Base-by-base conservation (phyloP, 1,139 yeast species). In the Lizanozyma gosingica region DNA sequence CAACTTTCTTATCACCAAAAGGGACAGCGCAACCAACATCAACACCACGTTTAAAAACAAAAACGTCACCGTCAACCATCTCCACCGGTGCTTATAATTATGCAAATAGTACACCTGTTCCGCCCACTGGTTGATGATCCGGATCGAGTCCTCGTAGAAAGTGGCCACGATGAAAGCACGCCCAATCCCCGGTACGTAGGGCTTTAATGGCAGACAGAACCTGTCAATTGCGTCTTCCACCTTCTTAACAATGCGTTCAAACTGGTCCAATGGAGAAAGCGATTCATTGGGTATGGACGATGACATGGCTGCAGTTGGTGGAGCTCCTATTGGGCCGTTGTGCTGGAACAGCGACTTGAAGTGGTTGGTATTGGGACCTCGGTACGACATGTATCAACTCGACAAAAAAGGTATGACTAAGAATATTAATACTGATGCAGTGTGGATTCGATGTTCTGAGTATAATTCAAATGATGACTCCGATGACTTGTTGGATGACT, bases 141-240 rank as follows among this genome's bases (percentile, higher is more conserved):
- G 75, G 44, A 83, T 60, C 2, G 96, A 79, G 57, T 92, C 98
- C 62, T 92, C 98, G 52, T 80, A 78, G 58, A 90, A 92, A 1
- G 98, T 92, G 40, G 95, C 96, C 45, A 92, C 96, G 49, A 92
- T 88, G 52, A 90, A 76, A 46, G 86, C 80, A 44, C 98, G 74
- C 22, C 97, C 97, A 49, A 92, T 75, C 17, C 83, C 80, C 14
- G 97, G 97, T 32, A 82, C 80, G 50, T 78, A 81, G 0, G 92
- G 92, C 57, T 74, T 82, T 40, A 81, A 56, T 15, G 50, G 40
- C 15, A 67, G 65, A 14, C 80, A 75, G 48, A 69, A 62, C 32
- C 58, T 62, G 52, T 76, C 81, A 39, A 76, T 62, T 16, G 61
- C 49, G 39, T 65, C 71, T 51, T 77, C 83, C 6, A 70, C 57